Base-by-base conservation (phyloP, 2,329 filamentous ascomycete genomes). In the Phyllosticta citrichinensis region DNA sequence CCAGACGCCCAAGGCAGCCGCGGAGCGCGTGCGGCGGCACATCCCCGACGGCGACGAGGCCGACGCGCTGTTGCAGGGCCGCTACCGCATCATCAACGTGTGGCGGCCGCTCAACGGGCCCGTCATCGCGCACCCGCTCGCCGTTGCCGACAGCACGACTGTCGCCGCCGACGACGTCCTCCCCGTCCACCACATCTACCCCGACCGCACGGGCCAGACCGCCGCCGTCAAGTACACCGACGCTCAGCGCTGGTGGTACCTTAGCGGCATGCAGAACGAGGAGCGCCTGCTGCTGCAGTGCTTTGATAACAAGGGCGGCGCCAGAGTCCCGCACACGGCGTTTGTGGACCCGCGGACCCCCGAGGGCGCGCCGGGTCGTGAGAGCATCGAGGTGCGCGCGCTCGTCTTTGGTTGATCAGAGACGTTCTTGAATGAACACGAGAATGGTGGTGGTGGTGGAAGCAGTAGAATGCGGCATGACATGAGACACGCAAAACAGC, bases 311-410 rank as follows among this genome's bases (percentile, higher is more conserved):
- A 81, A 86, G 56, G 76, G 74, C 9, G 73, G 74, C 61, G 77
- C 76, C 24, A 70, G 77, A 33, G 79, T 80, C 63, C 79, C 77
- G 67, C 47, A 84, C 83, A 61, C 73, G 14, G 73, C 74, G 0
- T 97, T 96, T 74, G 77, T 81, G 50, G 88, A 96, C 71, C 87
- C 88, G 1, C 78, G 86, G 63, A 90, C 88, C 0, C 82, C 85
- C 2, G 75, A 80, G 19, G 87, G 86, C 54, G 89, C 88, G 4
- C 84, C 85, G 64, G 83, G 82, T 0, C 81, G 91, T 65, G 89
- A 96, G 78, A 96, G 91, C 71, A 96, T 97, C 70, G 92, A 97
- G 74, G 88, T 96, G 17, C 81, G 92, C 67, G 86, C 89, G 40
- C 78, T 96, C 72, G 88, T 96, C 0, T 96, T 96, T 79, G 88